Percentiles rank a stretch among this genome's conserved stretches.
phyloP scores from a whole-genome alignment of 306 rosid species.

The Lathyrus aphaca region DNA sequence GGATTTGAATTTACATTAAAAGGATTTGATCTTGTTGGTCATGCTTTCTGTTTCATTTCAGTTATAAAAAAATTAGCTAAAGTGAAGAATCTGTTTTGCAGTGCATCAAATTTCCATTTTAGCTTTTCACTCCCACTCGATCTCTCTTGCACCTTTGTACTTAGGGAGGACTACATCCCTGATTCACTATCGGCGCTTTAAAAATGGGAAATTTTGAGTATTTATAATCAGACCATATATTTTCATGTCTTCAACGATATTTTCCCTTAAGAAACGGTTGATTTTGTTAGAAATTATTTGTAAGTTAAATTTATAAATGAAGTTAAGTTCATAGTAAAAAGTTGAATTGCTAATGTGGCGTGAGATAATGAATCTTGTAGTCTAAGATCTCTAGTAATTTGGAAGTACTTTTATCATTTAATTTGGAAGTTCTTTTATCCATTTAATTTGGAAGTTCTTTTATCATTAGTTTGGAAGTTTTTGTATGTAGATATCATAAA shows the following conservation, averaged over 20 bases:
- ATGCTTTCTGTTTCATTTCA: conserved; percentile 13
- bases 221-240: conserved; percentile 2
- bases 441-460: conserved; percentile 14
- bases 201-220: not conserved
- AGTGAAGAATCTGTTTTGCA: not conserved
- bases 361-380: not conserved
- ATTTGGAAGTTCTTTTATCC: not conserved
- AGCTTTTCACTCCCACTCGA: not conserved
- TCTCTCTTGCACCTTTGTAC: conserved; percentile 7
- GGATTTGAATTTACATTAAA: not conserved
- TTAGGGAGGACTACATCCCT: conserved; percentile 3
- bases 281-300: not conserved
- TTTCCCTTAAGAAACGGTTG: conserved; percentile 10
- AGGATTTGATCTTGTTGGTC: not conserved
- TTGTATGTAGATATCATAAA: not conserved
- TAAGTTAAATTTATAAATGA: not conserved
- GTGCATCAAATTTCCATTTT: not conserved
- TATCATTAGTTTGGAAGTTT: no score
- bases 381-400: no score
- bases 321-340: not conserved
- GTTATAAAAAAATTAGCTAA: conserved; percentile 19
- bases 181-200: not conserved
- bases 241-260: not conserved
- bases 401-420: conserved; percentile 13
- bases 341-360: conserved; percentile 28